phyloP scores from a whole-genome alignment of 768 basidiomycete species.

The Russula dissimulans region DNA sequence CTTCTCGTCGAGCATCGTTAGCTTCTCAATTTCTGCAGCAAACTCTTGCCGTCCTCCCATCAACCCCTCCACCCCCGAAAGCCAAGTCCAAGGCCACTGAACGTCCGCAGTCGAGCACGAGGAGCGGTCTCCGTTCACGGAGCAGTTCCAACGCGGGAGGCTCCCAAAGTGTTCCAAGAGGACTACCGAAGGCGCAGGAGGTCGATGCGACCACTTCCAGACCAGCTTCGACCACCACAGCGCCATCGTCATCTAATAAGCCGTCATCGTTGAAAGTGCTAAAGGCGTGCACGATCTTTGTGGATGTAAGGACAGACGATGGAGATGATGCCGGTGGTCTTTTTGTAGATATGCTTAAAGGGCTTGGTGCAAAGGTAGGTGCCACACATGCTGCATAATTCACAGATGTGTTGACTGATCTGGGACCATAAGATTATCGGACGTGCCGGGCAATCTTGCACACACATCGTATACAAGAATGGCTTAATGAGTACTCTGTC shows the following conservation, averaged over 20 bases:
- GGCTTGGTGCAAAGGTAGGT: constrained; percentile 68
- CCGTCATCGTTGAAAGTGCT: constrained; percentile 42
- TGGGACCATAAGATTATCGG: constrained; percentile 39
- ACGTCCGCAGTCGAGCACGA: constrained; percentile 11
- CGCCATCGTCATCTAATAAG: constrained; percentile 22
- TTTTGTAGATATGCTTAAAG: constrained; percentile 76
- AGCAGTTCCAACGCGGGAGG: constrained; percentile 7
- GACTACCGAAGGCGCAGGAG: constrained; percentile 23
- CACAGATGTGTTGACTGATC: not conserved
- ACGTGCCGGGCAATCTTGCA: constrained; percentile 63
- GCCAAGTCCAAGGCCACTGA: constrained; percentile 18
- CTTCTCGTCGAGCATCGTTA: constrained; percentile 46
- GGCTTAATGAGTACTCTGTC: constrained; percentile 65
- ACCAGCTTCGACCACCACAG: constrained; percentile 23
- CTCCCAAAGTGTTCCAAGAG: constrained; percentile 29
- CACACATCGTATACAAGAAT: constrained; percentile 82
- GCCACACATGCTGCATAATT: constrained; percentile 20
- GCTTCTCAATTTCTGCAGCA: constrained; percentile 54
- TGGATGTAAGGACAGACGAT: constrained; percentile 67
- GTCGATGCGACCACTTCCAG: constrained; percentile 21
- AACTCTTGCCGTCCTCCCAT: constrained; percentile 45
- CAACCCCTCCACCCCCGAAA: constrained; percentile 26
- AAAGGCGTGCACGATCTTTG: constrained; percentile 70
- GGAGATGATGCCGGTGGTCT: constrained; percentile 74
- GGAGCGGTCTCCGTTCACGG: constrained; percentile 16